Percentiles rank a stretch among this genome's conserved stretches.
Evolutionary conservation across 2,329 filamentous ascomycete genomes (phyloP).

Genomic region (Trichoderma endophyticum): DNA sequence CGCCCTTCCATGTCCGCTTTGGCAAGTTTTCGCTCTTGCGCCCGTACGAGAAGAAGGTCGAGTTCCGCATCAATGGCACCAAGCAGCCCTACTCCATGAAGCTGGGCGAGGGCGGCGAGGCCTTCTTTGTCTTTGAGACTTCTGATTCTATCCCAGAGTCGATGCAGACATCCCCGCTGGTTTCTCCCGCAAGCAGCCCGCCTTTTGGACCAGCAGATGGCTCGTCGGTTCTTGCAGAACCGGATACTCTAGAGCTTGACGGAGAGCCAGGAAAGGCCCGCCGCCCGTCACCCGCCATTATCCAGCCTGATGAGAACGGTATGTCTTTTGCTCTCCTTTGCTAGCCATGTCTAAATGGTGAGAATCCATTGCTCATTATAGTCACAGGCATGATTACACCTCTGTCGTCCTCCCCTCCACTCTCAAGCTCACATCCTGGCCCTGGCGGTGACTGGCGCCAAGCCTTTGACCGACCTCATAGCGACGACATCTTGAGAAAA

Average conservation of each 20-base stretch:
- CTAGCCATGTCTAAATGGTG: background rate
- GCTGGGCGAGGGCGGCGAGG: constrained; percentile 92
- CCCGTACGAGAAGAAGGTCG: constrained; percentile 97
- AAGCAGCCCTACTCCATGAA: constrained; percentile 98
- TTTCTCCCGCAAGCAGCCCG: constrained; percentile 85
- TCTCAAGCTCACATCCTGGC: constrained; percentile 43
- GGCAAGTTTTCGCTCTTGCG: constrained; percentile 96
- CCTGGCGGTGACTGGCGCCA: constrained; percentile 54
- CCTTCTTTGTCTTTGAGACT: constrained; percentile 98
- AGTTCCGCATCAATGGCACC: constrained; percentile 89
- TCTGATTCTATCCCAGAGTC: constrained; percentile 87
- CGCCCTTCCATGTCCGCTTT: constrained; percentile 97
- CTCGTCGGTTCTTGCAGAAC: constrained; percentile 55
- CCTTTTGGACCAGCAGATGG: constrained; percentile 47
- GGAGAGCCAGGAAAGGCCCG: constrained; percentile 33
- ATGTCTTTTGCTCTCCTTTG: constrained; percentile 12
- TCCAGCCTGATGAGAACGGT: constrained; percentile 35
- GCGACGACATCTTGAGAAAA: constrained; percentile 52
- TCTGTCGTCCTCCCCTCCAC: constrained; percentile 51
- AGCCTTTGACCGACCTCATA: constrained; percentile 44
- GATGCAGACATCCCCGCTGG: constrained; percentile 89
- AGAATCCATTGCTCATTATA: constrained; percentile 10
- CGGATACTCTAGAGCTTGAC: constrained; percentile 67
- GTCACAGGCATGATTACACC: constrained; percentile 49
- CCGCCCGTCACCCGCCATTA: constrained; percentile 45